Evolutionary conservation across 2,329 filamentous ascomycete genomes (phyloP), one percentile per base, ranked within the genome.

Genomic region (Penicillium frequentans): DNA sequence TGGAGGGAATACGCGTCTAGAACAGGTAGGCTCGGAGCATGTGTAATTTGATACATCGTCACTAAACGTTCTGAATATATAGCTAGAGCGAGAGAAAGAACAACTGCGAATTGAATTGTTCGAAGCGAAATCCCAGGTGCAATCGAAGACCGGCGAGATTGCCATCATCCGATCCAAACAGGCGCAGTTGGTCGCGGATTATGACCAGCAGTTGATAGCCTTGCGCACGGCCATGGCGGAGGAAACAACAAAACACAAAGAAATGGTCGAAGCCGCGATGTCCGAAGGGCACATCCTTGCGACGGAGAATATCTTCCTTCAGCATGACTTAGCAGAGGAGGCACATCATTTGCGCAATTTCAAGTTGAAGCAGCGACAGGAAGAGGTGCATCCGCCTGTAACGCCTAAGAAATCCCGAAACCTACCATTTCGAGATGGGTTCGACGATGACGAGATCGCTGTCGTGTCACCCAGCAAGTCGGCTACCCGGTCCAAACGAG

Each of bases 401-500:
- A 85, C 84, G 1, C 83, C 84, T 0, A 82, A 73, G 57, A 83
- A 80, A 61, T 70, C 74, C n/a, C 78, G 74, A 59, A 70, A 70
- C 7, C 70, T 80, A 1, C 77, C 79, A 2, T 78, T 83, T 35
- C 79, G 84, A 16, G 86, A 88, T 73, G 86, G 86, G 19, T 88
- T 88, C 65, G 83, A 87, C 55, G 84, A 88, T 60, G 80, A 82
- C 54, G 84, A 88, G 65, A 79, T 87, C 9, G 71, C 81, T 55
- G 75, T 81, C 59, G 69, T 79, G 1, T 86, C 84, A 3, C 84
- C 84, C 4, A 84, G 79, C 52, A 85, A 81, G 62, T 76, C 78
- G 9, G 70, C 70, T 8, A 64, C 70, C 46, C 78, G 75, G 61
- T 75, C 77, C 6, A 84, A 82, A 67, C 75, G 80, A 44, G 71